Base-by-base conservation (phyloP, 331 rosid species). In the Erythrophleum ivorense region DNA sequence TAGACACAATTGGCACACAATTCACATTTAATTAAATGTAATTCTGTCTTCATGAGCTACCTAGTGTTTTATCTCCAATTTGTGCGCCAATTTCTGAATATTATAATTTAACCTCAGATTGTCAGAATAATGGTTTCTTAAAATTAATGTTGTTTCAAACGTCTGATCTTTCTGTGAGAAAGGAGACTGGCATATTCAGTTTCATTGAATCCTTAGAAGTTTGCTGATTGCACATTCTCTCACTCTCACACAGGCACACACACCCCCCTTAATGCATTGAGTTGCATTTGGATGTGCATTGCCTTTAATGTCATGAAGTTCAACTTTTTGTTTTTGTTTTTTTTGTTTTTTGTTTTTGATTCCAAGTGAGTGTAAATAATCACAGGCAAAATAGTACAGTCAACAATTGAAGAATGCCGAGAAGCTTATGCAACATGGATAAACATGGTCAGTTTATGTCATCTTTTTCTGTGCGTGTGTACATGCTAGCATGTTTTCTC, bases 321-420 rank as follows among this genome's bases (percentile, higher is more conserved):
- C 38, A 29, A 73, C 80, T 67, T 70, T 36, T 16, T 66, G 1
- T 14, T 63, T 36, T 0, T 36, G 40, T 36, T 36, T 36, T 36
- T 2, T 36, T 24, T 24, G 29, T 36, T 36, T 36, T 36, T 36
- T 4, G 40, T 36, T 16, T 83, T 73, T 84, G 83, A 86, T 86
- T 46, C 49, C 13, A 59, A 78, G 77, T 73, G 81, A 77, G 57
- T 81, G 72, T 82, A 16, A 74, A 60, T 79, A 79, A 78, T 85
- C 57, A 31, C 97, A 94, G 98, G 99, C 2, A 96, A 94, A 90
- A 96, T 96, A 77, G 88, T 94, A 82, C 97, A 96, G 76, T 91
- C 99, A 80, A 94, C 99, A 46, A 9, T 92, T 77, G 99, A 96
- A 54, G 99, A 96, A 89, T 94, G 99, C 81, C 90, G 94, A 80